Percentiles rank a stretch among this genome's conserved stretches.
Conservation (phyloP, 768 basidiomycete genomes). For the Mycena olivaceomarginata region DNA sequence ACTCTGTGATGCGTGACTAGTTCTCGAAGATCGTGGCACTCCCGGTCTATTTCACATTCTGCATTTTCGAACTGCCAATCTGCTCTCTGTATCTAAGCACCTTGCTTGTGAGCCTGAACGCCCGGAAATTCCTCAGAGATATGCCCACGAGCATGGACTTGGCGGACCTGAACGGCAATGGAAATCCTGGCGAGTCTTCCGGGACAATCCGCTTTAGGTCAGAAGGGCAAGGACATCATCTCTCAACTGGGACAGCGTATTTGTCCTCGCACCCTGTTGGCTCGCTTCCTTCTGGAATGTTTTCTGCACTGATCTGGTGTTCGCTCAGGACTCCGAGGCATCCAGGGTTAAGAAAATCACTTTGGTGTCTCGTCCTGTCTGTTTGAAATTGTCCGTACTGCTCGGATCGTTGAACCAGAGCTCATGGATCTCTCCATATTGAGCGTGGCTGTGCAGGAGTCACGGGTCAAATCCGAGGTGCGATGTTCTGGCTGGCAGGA, state of each 20-base stretch:
- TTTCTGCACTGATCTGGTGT: background rate
- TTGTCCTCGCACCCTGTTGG: constrained; percentile 1
- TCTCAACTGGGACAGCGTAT: background rate
- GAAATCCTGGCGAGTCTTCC: background rate
- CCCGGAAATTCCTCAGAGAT: constrained; percentile 42
- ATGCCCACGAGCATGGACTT: constrained; percentile 10
- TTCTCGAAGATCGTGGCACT: constrained; percentile 29
- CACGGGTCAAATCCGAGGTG: too few relatives aligned
- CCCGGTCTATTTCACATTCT: constrained; percentile 36
- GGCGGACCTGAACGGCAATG: constrained; percentile 7
- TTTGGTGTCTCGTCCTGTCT: background rate
- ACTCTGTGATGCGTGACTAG: too few relatives aligned
- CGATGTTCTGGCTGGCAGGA: too few relatives aligned
- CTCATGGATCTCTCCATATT: too few relatives aligned
- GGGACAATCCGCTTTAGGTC: constrained; percentile 23
- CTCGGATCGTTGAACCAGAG: too few relatives aligned
- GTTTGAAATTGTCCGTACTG: too few relatives aligned
- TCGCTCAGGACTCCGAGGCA: background rate
- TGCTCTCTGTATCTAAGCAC: constrained; percentile 57
- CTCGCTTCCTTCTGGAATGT: background rate
- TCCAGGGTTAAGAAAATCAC: background rate
- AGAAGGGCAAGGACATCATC: background rate
- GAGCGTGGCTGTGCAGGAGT: too few relatives aligned
- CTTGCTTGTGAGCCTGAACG: constrained; percentile 55
- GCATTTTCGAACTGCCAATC: constrained; percentile 52